phyloP scores from a whole-genome alignment of 768 basidiomycete genomes.

The Tulasnella sp. region DNA sequence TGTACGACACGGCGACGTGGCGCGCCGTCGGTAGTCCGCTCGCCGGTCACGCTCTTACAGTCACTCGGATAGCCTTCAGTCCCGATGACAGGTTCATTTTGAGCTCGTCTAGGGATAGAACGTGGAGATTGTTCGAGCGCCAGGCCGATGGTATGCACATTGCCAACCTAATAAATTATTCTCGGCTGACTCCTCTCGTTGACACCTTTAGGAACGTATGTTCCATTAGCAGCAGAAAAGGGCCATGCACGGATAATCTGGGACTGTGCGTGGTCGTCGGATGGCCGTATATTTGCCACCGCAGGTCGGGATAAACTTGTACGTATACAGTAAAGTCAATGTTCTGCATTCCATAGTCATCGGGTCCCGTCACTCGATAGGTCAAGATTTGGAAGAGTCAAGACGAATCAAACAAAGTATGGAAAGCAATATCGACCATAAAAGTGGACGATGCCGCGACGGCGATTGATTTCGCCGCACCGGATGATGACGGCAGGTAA shows the following conservation, averaged over 20 bases:
- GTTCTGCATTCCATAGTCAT: conserved; percentile 10
- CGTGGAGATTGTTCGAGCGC: conserved; percentile 70
- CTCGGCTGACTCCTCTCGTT: too few relatives aligned
- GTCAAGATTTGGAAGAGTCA: conserved; percentile 67
- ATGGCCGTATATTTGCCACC: conserved; percentile 65
- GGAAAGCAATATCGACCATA: conserved; percentile 48
- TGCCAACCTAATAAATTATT: background rate
- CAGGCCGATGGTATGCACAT: conserved; percentile 33
- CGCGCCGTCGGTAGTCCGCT: conserved; percentile 60
- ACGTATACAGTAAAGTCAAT: too few relatives aligned
- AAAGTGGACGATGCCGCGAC: conserved; percentile 70
- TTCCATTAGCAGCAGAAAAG: conserved; percentile 56
- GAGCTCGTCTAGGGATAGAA: conserved; percentile 81
- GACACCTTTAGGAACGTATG: conserved; percentile 37
- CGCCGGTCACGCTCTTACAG: conserved; percentile 73
- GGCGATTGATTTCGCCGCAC: conserved; percentile 53
- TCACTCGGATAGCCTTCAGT: conserved; percentile 84
- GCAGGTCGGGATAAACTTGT: conserved; percentile 94
- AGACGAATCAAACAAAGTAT: conserved; percentile 30
- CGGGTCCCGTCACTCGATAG: conserved; percentile 30
- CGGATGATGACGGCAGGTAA: conserved; percentile 33
- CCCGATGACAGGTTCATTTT: conserved; percentile 67
- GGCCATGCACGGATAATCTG: conserved; percentile 89
- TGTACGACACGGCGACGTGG: conserved; percentile 64
- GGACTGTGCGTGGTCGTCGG: conserved; percentile 87